These are phyloP conservation scores for Yamadazyma paraphyllophila DNA, from an alignment of 805 yeast genomes.

Conservation along the genomic window DNA sequence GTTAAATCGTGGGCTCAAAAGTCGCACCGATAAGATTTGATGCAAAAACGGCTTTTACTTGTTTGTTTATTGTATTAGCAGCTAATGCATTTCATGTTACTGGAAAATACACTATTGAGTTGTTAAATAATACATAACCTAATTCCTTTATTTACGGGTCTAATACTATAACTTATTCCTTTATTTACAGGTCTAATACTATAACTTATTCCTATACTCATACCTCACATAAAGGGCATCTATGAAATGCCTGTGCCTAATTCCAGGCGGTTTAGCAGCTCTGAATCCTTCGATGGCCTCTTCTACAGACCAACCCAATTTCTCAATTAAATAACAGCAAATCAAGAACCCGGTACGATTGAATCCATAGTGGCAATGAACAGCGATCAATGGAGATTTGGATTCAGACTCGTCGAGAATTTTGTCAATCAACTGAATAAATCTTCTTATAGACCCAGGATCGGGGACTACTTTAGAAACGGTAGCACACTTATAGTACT, in stretches of 20 bases:
- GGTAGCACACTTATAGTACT: constrained; percentile 70
- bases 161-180: constrained; percentile 13
- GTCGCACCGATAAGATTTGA: neutral
- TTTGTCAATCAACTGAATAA: constrained; percentile 51
- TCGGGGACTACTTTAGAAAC: constrained; percentile 78
- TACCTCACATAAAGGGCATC: constrained; percentile 70
- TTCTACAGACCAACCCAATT: constrained; percentile 54
- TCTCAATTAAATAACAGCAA: constrained; percentile 65
- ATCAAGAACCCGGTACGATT: constrained; percentile 75
- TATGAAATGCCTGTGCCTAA: constrained; percentile 73
- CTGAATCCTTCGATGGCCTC: constrained; percentile 64
- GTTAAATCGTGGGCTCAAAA: neutral
- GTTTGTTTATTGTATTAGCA: too few species aligned
- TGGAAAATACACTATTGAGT: neutral
- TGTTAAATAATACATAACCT: neutral
- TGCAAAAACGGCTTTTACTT: neutral
- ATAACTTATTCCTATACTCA: constrained; percentile 15
- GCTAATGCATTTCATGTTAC: neutral
- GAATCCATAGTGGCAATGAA: constrained; percentile 82
- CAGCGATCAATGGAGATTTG: constrained; percentile 47
- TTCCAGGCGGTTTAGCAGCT: constrained; percentile 63
- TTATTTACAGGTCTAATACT: constrained; percentile 14
- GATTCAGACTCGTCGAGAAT: constrained; percentile 28
- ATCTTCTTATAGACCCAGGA: constrained; percentile 53
- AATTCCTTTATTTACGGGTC: neutral